Percentiles rank a stretch among this genome's conserved stretches.
Evolutionary conservation across 371 early-diverging fungal species (phyloP).

Genomic region (Thermomucor indicae-seudaticae): DNA sequence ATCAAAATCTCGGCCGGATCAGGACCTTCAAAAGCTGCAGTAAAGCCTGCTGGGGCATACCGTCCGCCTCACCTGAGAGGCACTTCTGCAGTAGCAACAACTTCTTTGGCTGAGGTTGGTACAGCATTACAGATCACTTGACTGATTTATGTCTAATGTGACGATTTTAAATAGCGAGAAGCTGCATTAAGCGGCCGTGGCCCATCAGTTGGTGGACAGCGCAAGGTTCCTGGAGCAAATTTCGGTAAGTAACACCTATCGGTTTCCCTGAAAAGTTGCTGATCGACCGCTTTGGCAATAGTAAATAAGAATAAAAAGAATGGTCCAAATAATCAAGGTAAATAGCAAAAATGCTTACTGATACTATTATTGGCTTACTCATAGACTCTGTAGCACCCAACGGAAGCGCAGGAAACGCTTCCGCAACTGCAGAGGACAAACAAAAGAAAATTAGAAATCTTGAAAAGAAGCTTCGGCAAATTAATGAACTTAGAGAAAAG

Average conservation of each 20-base stretch:
- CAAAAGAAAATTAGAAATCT: conserved; percentile 85
- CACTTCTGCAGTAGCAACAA: conserved; percentile 35
- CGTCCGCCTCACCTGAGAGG: conserved; percentile 78
- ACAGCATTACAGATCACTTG: background rate
- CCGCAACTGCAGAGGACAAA: conserved; percentile 48
- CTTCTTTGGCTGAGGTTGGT: conserved; percentile 38
- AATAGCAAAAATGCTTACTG: too few relatives aligned
- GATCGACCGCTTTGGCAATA: conserved; percentile 4
- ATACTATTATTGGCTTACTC: background rate
- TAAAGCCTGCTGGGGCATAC: conserved; percentile 63
- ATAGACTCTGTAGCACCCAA: background rate
- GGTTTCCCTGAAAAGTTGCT: background rate
- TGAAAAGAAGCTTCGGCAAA: conserved; percentile 89
- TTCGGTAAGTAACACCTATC: background rate
- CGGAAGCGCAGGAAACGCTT: too few relatives aligned
- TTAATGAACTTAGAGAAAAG: conserved; percentile 77
- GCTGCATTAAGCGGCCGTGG: conserved; percentile 27
- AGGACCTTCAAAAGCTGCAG: conserved; percentile 23
- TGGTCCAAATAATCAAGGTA: too few relatives aligned
- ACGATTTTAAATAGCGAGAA: too few relatives aligned
- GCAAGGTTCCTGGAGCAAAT: conserved; percentile 31
- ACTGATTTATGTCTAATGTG: too few relatives aligned
- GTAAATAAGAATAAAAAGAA: conserved; percentile 56
- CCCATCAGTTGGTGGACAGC: conserved; percentile 16
- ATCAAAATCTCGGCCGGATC: conserved; percentile 26